Evolutionary conservation across 768 basidiomycete species (phyloP).

Genomic region (Rossbeevera mucosa): DNA sequence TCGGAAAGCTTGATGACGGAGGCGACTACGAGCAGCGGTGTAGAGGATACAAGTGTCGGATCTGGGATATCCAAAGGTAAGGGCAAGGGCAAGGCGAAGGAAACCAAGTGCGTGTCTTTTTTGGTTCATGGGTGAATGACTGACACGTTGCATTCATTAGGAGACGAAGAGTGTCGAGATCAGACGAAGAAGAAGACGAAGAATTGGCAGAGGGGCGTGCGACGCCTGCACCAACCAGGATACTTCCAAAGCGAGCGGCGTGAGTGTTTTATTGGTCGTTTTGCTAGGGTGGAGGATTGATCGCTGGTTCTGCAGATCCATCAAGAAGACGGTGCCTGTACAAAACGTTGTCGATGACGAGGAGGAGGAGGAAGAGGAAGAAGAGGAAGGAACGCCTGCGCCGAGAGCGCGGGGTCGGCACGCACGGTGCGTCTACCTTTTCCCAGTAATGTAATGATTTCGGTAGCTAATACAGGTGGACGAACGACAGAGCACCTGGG

Average conservation of each 20-base stretch:
- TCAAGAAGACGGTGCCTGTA: slow-evolving; percentile 32
- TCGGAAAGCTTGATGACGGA: slow-evolving; percentile 55
- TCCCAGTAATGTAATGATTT: not conserved
- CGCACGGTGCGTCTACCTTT: slow-evolving; percentile 8
- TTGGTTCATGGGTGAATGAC: not conserved
- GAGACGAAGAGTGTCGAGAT: slow-evolving; percentile 51
- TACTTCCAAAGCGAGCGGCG: slow-evolving; percentile 56
- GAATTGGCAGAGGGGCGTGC: slow-evolving; percentile 31
- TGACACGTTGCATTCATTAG: slow-evolving; percentile 30
- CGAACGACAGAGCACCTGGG: not conserved
- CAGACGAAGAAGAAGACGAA: slow-evolving; percentile 44
- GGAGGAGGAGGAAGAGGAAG: slow-evolving; percentile 33
- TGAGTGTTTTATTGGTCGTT: slow-evolving; percentile 29
- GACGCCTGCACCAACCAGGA: slow-evolving; percentile 42
- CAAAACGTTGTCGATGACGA: slow-evolving; percentile 30
- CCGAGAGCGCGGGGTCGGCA: slow-evolving; percentile 10
- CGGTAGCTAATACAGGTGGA: not conserved
- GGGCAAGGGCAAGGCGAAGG: slow-evolving; percentile 30
- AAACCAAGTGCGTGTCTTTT: slow-evolving; percentile 36
- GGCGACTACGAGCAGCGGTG: slow-evolving; percentile 37
- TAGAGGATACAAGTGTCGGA: slow-evolving; percentile 31
- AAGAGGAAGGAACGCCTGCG: slow-evolving; percentile 39
- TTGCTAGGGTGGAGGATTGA: not conserved
- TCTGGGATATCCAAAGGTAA: slow-evolving; percentile 26
- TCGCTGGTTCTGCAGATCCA: slow-evolving; percentile 31